phyloP scores from a whole-genome alignment of 441 rosid genomes.

The Jatropha multifida region DNA sequence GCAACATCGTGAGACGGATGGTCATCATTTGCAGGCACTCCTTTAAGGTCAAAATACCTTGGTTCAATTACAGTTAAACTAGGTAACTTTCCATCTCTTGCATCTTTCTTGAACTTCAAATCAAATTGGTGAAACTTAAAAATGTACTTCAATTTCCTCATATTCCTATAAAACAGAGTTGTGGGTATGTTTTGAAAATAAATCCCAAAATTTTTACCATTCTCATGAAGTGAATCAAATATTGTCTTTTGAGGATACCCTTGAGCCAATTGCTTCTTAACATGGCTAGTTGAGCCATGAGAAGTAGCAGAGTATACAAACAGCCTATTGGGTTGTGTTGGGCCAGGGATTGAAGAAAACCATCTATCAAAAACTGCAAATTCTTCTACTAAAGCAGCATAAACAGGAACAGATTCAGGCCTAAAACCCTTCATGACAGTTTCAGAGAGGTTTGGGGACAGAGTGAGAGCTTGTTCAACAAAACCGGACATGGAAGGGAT shows the following conservation, averaged over 20 bases:
- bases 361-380: slow-evolving; percentile 91
- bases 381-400: slow-evolving; percentile 57
- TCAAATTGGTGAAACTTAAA: slow-evolving; percentile 67
- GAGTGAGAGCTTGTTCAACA: slow-evolving; percentile 75
- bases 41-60: slow-evolving; percentile 76
- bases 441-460: slow-evolving; percentile 67
- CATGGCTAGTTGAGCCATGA: slow-evolving; percentile 90
- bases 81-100: slow-evolving; percentile 72
- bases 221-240: slow-evolving; percentile 79
- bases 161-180: slow-evolving; percentile 76
- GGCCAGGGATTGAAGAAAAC: slow-evolving; percentile 96
- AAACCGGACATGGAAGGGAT: slow-evolving; percentile 88
- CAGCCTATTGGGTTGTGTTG: slow-evolving; percentile 91
- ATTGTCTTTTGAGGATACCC: slow-evolving; percentile 94
- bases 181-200: slow-evolving; percentile 83
- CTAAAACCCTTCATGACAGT: slow-evolving; percentile 86
- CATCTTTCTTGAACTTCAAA: slow-evolving; percentile 70
- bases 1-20: slow-evolving; percentile 97
- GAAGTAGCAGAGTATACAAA: slow-evolving; percentile 93
- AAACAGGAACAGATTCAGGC: slow-evolving; percentile 72
- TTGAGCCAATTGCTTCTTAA: slow-evolving; percentile 64
- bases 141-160: slow-evolving; percentile 74
- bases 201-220: slow-evolving; percentile 63
- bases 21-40: slow-evolving; percentile 81
- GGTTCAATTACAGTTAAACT: slow-evolving; percentile 87